Percentiles rank a stretch among this genome's conserved stretches.
phyloP scores from a whole-genome alignment of 768 basidiomycete species.

The Lactifluus subvellereus region DNA sequence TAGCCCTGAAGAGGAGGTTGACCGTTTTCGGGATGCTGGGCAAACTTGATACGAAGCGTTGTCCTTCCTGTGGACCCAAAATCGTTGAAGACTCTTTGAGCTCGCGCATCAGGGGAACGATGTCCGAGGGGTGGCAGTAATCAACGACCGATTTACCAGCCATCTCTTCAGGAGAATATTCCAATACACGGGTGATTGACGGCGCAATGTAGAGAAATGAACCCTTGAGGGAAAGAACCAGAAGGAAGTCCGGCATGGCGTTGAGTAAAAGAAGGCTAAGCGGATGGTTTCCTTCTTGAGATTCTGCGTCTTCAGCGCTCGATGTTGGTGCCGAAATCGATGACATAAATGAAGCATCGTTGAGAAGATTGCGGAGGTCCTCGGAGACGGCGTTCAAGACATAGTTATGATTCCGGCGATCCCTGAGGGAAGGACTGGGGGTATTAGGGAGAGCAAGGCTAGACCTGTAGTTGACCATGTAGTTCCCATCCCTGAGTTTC shows the following conservation, averaged over 20 bases:
- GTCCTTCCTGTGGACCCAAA: constrained; percentile 23
- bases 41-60: constrained; percentile 16
- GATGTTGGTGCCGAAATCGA: constrained; percentile 28
- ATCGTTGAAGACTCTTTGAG: constrained; percentile 62
- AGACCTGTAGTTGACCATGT: constrained; percentile 55
- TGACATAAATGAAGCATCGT: constrained; percentile 42
- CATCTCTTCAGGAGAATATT: constrained; percentile 82
- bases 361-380: constrained; percentile 45
- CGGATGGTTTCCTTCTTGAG: constrained; percentile 39
- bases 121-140: constrained; percentile 83
- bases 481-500: constrained; percentile 72
- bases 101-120: constrained; percentile 87
- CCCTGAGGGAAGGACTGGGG: constrained; percentile 25
- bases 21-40: constrained; percentile 47
- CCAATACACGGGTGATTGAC: constrained; percentile 67
- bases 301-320: constrained; percentile 26
- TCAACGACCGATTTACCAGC: constrained; percentile 73
- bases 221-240: constrained; percentile 90
- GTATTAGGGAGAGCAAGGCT: constrained; percentile 23
- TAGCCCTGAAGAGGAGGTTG: constrained; percentile 80
- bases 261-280: constrained; percentile 59
- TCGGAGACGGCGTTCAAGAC: constrained; percentile 42
- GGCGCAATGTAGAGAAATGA: constrained; percentile 90
- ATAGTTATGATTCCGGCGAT: constrained; percentile 32
- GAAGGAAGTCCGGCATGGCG: constrained; percentile 70